phyloP scores from a whole-genome alignment of 108 stramenopile species.

The Epithemia pelagica region DNA sequence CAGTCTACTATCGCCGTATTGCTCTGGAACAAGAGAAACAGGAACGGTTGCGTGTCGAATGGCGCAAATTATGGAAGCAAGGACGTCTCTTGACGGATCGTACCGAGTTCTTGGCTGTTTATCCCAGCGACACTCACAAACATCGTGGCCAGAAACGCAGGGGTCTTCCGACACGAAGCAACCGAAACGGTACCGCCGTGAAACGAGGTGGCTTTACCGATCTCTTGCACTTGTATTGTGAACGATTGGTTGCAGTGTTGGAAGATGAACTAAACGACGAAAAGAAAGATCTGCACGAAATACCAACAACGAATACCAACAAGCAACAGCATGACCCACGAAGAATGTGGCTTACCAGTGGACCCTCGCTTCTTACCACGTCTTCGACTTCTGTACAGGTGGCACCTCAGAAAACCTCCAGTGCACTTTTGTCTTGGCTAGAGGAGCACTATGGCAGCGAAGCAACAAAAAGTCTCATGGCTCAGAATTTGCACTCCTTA shows the following conservation, averaged over 20 bases:
- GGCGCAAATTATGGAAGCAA: slow-evolving; percentile 35
- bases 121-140: slow-evolving; percentile 17
- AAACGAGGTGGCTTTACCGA: slow-evolving; percentile 15
- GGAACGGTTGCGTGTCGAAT: slow-evolving; percentile 11
- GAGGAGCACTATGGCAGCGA: slow-evolving; percentile 40
- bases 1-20: no score
- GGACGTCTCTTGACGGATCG: slow-evolving; percentile 41
- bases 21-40: not conserved
- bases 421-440: slow-evolving; percentile 27
- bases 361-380: not conserved
- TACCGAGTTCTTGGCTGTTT: slow-evolving; percentile 36
- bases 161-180: no score
- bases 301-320: no score
- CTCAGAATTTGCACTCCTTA: not conserved
- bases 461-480: slow-evolving; percentile 23
- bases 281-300: slow-evolving; percentile 3
- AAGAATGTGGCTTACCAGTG: not conserved
- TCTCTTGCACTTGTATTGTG: slow-evolving; percentile 35
- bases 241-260: slow-evolving; percentile 42
- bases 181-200: not conserved
- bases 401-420: not conserved
- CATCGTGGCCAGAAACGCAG: not conserved
- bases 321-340: not conserved
- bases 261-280: slow-evolving; percentile 36
- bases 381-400: not conserved